Evolutionary conservation across 2,329 filamentous ascomycete genomes (phyloP).

Genomic region (Coniosporium tulheliwenetii): DNA sequence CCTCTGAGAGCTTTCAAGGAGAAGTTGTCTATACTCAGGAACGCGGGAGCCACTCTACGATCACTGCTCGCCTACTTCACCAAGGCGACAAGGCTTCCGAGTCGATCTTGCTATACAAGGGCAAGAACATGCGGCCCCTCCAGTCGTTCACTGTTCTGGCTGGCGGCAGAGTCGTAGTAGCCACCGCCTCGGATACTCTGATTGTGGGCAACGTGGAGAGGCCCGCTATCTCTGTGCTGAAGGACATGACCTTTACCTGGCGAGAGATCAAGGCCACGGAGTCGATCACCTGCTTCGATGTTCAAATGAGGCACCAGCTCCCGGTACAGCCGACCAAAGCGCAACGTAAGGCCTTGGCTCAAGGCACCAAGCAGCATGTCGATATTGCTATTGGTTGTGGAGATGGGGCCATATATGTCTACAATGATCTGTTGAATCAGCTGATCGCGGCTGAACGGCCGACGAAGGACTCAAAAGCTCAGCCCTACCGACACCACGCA

Average conservation of each 20-base stretch:
- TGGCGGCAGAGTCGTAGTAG: constrained; percentile 43
- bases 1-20: constrained; percentile 15
- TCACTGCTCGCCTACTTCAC: constrained; percentile 8
- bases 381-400: constrained; percentile 66
- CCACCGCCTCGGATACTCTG: constrained; percentile 36
- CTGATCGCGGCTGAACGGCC: constrained; percentile 30
- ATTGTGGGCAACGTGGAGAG: constrained; percentile 41
- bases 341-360: constrained; percentile 10
- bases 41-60: constrained; percentile 3
- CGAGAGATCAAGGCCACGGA: constrained; percentile 41
- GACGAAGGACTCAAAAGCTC: constrained; percentile 13
- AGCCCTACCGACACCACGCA: constrained; percentile 35
- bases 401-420: constrained; percentile 65
- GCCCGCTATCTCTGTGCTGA: constrained; percentile 15
- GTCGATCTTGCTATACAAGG: not conserved
- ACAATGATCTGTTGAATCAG: constrained; percentile 54
- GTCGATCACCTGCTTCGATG: constrained; percentile 51
- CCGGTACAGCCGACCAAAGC: constrained; percentile 14
- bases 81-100: constrained; percentile 1
- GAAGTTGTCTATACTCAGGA: constrained; percentile 21
- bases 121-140: constrained; percentile 11
- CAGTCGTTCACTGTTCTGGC: constrained; percentile 27
- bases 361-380: constrained; percentile 17
- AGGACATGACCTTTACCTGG: constrained; percentile 33
- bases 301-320: constrained; percentile 23